phyloP scores from a whole-genome alignment of 2,329 filamentous ascomycete species.

The Didymella segeticola region DNA sequence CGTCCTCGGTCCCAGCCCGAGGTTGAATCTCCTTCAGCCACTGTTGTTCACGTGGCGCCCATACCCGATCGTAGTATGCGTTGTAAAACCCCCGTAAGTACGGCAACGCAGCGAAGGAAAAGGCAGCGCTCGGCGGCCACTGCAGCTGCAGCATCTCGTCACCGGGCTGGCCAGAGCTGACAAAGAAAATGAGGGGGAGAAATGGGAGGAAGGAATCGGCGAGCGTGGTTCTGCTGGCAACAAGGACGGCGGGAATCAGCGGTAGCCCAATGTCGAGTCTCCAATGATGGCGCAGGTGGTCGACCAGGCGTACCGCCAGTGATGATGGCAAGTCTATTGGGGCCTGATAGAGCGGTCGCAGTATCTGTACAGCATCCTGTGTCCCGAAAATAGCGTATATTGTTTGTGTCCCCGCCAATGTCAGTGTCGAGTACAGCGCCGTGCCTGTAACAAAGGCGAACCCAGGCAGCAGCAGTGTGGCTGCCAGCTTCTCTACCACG shows the following conservation, averaged over 20 bases:
- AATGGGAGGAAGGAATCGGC: conserved; percentile 69
- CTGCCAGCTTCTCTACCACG: conserved; percentile 63
- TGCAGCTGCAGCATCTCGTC: conserved; percentile 59
- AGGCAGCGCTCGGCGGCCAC: conserved; percentile 71
- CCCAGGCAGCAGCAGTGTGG: conserved; percentile 68
- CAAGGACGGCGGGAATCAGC: conserved; percentile 70
- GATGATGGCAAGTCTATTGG: conserved; percentile 43
- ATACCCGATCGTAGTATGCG: conserved; percentile 65
- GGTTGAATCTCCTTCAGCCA: conserved; percentile 71
- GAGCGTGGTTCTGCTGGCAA: conserved; percentile 70
- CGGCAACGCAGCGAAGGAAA: conserved; percentile 70
- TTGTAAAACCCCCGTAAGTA: conserved; percentile 71
- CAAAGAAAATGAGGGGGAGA: conserved; percentile 68
- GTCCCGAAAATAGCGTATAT: conserved; percentile 71
- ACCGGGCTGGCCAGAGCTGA: conserved; percentile 56
- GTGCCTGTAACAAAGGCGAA: conserved; percentile 63
- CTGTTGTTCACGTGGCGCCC: conserved; percentile 62
- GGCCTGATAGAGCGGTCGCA: conserved; percentile 50
- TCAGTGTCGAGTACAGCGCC: conserved; percentile 52
- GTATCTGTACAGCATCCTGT: conserved; percentile 64
- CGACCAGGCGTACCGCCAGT: conserved; percentile 41
- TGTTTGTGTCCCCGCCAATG: conserved; percentile 66
- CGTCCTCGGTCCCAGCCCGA: conserved; percentile 50
- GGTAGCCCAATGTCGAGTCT: conserved; percentile 67
- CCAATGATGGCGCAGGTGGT: conserved; percentile 51